These are phyloP conservation scores for Axilococcus clingmanii DNA, from an alignment of 139 green algal species.

Conservation along the genomic window DNA sequence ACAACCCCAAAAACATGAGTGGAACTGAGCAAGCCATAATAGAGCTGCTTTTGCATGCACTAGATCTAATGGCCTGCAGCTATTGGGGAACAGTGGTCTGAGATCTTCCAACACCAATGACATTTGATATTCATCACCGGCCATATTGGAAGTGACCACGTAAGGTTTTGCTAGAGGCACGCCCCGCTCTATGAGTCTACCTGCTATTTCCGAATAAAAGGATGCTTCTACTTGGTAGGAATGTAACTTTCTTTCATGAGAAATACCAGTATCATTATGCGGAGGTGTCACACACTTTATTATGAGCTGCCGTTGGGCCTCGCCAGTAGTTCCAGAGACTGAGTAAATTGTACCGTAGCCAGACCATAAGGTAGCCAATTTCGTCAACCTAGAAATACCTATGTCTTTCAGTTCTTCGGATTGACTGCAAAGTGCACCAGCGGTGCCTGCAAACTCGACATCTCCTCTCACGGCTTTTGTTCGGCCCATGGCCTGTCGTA, in stretches of 20 bases:
- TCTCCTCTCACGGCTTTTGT: too few relatives aligned
- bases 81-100: background rate
- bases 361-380: background rate
- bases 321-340: background rate
- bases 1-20: background rate
- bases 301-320: background rate
- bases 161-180: background rate
- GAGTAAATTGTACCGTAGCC: background rate
- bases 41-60: background rate
- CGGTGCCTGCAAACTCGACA: too few relatives aligned
- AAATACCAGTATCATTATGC: background rate
- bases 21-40: background rate
- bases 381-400: too few relatives aligned
- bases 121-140: background rate
- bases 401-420: too few relatives aligned
- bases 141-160: background rate
- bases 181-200: background rate
- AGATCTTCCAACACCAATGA: background rate
- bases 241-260: background rate
- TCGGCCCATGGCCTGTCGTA: too few relatives aligned
- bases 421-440: too few relatives aligned
- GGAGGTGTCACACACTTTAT: background rate
- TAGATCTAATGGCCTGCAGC: background rate
- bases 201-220: background rate
- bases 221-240: slow-evolving; percentile 4